These are phyloP conservation scores for Eucalyptus marginata DNA, from an alignment of 345 rosid species.

Conservation along the genomic window DNA sequence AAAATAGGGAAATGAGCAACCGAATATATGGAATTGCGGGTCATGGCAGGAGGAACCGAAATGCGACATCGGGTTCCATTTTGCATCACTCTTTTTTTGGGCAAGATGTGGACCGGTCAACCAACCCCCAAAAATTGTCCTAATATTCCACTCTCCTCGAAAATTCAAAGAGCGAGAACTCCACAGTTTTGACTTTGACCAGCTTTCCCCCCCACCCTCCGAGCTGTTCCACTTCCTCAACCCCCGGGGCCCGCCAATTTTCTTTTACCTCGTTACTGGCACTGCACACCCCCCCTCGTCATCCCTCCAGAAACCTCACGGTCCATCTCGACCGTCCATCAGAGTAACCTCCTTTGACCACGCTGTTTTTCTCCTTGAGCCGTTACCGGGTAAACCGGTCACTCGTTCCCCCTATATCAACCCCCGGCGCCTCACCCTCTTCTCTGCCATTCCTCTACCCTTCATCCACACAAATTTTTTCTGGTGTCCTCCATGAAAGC, in stretches of 20 bases:
- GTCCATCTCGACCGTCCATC: slow-evolving; percentile 25
- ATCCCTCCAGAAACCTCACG: slow-evolving; percentile 8
- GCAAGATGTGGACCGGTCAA: not conserved
- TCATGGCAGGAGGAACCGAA: not conserved
- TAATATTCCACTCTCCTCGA: not conserved
- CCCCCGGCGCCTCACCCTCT: not conserved
- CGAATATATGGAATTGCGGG: not conserved
- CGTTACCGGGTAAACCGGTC: slow-evolving; percentile 35
- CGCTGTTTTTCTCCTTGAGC: not conserved
- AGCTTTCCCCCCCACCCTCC: not conserved
- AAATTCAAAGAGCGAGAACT: not conserved
- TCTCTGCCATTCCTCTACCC: not conserved
- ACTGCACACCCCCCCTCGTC: too few species aligned
- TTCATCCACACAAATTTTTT: not conserved
- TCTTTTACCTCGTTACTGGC: not conserved
- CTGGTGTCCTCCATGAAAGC: not conserved
- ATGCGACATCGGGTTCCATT: not conserved
- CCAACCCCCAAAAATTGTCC: not conserved
- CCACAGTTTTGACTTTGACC: not conserved
- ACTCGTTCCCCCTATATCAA: slow-evolving; percentile 27
- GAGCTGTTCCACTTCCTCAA: not conserved
- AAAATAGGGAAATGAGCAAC: not conserved
- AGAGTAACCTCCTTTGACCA: slow-evolving; percentile 23
- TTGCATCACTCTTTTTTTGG: not conserved
- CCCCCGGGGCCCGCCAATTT: not conserved